Percentiles rank a stretch among this genome's conserved stretches.
Evolutionary conservation across 768 basidiomycete genomes (phyloP).

Genomic region (Dioszegia hungarica): DNA sequence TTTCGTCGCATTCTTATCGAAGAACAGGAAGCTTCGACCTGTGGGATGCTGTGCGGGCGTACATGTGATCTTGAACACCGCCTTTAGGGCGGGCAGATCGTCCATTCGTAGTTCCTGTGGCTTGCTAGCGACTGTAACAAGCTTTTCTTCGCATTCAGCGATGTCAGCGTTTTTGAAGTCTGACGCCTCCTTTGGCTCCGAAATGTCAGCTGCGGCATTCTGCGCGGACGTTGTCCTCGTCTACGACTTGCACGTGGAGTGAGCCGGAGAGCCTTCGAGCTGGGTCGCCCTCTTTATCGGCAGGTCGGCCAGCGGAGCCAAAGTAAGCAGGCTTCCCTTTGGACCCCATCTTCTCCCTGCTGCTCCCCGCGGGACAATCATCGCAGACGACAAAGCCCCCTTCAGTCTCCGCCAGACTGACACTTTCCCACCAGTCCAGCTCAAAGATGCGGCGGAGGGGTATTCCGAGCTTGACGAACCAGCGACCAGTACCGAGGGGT

Average conservation of each 20-base stretch:
- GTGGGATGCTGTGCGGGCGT: constrained; percentile 32
- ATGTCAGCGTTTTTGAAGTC: not conserved
- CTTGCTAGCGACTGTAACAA: too few species aligned
- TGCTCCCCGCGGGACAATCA: too few species aligned
- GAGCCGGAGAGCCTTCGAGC: too few species aligned
- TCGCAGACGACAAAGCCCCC: not conserved
- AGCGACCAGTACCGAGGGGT: constrained; percentile 18
- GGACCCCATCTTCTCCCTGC: not conserved
- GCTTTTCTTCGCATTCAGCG: too few species aligned
- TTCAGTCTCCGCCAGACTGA: not conserved
- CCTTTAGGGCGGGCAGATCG: not conserved
- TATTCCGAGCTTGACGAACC: constrained; percentile 20
- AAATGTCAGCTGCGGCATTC: too few species aligned
- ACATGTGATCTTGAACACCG: constrained; percentile 15
- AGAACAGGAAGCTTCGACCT: constrained; percentile 20
- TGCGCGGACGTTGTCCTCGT: too few species aligned
- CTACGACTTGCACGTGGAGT: too few species aligned
- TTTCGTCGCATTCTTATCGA: constrained; percentile 16
- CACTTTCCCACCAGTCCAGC: constrained; percentile 33
- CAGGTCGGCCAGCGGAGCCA: too few species aligned
- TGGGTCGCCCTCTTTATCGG: too few species aligned
- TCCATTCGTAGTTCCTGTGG: not conserved
- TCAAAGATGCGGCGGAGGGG: constrained; percentile 17
- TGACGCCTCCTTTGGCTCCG: not conserved
- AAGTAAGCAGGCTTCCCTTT: too few species aligned